Conservation (phyloP, 495 filamentous ascomycete species). For the Bacidia gigantensis region DNA sequence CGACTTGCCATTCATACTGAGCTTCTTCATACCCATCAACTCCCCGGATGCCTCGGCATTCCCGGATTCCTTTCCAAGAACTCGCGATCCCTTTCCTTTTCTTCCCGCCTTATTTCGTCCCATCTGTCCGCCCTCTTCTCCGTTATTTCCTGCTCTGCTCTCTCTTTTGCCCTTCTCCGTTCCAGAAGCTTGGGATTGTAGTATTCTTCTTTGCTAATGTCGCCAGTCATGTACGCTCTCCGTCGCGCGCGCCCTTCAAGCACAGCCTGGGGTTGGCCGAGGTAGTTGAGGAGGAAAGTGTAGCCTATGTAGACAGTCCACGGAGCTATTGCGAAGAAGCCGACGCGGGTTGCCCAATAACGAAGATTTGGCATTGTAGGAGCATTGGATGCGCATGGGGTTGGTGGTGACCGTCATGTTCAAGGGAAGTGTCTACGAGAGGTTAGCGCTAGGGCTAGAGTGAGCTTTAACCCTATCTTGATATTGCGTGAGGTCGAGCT, state of each 20-base stretch:
- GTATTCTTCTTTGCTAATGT: constrained; percentile 1
- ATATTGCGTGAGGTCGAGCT: no score
- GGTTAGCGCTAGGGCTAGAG: no score
- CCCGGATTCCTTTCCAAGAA: background rate
- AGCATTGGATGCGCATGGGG: background rate
- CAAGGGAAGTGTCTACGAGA: background rate
- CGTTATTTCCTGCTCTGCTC: background rate
- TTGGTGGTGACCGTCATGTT: background rate
- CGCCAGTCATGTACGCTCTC: background rate
- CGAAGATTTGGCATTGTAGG: background rate
- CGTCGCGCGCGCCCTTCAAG: background rate
- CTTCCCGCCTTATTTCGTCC: background rate
- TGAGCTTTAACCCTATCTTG: background rate
- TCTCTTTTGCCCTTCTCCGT: background rate
- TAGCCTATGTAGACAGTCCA: background rate
- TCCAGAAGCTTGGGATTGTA: background rate
- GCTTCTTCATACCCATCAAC: background rate
- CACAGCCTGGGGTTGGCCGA: constrained; percentile 6
- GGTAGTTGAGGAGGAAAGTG: background rate
- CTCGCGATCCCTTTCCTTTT: background rate
- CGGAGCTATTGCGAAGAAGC: background rate
- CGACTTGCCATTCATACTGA: background rate
- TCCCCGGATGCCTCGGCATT: constrained; percentile 1
- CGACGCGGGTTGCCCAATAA: background rate
- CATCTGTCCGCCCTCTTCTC: background rate